Evolutionary conservation across 441 rosid species (phyloP).

Genomic region (Croton laevigatus): DNA sequence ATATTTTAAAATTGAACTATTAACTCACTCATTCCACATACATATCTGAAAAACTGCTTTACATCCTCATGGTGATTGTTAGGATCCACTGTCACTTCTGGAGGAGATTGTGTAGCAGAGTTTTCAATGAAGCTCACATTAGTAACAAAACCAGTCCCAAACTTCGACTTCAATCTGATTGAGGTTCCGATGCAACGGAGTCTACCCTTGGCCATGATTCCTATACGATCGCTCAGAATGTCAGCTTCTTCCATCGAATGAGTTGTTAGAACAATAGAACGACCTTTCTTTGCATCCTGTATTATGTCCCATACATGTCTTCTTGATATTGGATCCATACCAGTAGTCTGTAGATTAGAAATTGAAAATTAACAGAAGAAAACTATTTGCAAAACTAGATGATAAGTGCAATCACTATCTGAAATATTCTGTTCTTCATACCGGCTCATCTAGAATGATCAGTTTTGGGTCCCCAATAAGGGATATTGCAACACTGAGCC

Average conservation of each 20-base stretch:
- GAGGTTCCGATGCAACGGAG: conserved; percentile 87
- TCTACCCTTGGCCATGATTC: conserved; percentile 96
- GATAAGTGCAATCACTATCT: background rate
- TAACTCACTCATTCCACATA: conserved; percentile 28
- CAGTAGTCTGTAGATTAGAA: conserved; percentile 55
- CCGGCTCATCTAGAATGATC: conserved; percentile 88
- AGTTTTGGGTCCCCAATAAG: conserved; percentile 90
- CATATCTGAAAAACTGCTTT: conserved; percentile 68
- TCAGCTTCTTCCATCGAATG: conserved; percentile 99
- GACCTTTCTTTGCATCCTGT: conserved; percentile 76
- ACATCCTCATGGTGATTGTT: conserved; percentile 42
- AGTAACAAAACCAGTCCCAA: conserved; percentile 81
- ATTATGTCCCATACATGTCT: conserved; percentile 96
- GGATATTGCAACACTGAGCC: conserved; percentile 89
- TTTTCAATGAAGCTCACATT: conserved; percentile 63
- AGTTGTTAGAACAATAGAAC: conserved; percentile 79
- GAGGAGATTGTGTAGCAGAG: conserved; percentile 37
- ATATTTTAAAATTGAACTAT: background rate
- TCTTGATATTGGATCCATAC: conserved; percentile 92
- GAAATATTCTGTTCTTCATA: conserved; percentile 24
- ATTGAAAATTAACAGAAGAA: conserved; percentile 15
- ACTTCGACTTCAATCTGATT: conserved; percentile 76
- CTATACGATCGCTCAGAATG: conserved; percentile 83
- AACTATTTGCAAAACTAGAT: background rate
- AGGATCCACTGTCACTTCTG: conserved; percentile 24